Evolutionary conservation across 2,329 filamentous ascomycete genomes (phyloP), one percentile per base, ranked within the genome.

Genomic region (Trichoderma lentiforme): DNA sequence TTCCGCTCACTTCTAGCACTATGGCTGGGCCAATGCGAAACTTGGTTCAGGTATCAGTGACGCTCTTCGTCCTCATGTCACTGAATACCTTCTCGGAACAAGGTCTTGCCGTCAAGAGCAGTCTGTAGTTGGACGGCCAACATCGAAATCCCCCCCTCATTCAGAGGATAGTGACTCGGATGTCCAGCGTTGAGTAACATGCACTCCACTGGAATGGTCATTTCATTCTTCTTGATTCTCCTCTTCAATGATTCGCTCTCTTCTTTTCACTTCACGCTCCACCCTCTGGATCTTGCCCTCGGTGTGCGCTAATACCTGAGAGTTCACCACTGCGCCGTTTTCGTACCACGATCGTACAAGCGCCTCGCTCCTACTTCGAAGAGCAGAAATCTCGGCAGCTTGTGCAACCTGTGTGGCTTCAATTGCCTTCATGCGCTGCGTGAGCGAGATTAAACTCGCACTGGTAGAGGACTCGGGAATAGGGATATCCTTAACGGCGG

Each of bases 261-360:
- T 84, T 77, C 92, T 87, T 78, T 89, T 86, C 3, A 95, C 84
- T 9, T 84, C 84, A 70, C 88, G 86, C 82, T 96, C 93, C 8
- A 89, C 87, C 73, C 85, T 84, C 80, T 88, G 87, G 14, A 95
- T 80, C 64, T 92, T 85, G 39, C 88, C 86, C 81, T 97, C 92
- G 78, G 91, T 89, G 66, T 91, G 89, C 26, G 91, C 91, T 83
- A 94, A 91, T 72, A 88, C 87, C 75, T 90, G 88, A 0, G 91
- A 91, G 75, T 89, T 89, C 12, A 87, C 86, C 62, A 97, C 83
- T 57, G 96, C 85, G 4, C 90, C 89, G 28, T 88, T 83, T 79
- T 94, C 90, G 81, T 95, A 94, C 91, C 93, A 97, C 43, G 84
- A 81, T 74, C 91, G 87, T 72, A 94, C 81, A 28, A 88, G 83